Conservation (phyloP, 2,329 filamentous ascomycete genomes). For the Apiospora pterosperma region DNA sequence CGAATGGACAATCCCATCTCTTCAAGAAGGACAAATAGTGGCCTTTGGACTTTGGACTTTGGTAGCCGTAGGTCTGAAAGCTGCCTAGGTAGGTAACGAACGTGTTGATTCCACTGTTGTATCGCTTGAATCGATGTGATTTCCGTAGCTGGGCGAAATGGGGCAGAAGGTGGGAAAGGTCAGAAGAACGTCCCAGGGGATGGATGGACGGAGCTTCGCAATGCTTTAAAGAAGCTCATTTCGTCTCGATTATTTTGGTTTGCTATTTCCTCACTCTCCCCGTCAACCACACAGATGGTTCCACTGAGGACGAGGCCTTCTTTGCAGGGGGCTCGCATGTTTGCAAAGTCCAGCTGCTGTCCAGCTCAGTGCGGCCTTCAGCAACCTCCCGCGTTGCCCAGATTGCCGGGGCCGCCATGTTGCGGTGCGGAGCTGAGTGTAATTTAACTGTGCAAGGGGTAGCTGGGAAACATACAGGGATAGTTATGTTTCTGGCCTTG, state of each 20-base stretch:
- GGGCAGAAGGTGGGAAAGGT: slow-evolving; percentile 1
- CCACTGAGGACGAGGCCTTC: background rate
- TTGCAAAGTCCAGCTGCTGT: slow-evolving; percentile 10
- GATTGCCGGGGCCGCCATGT: slow-evolving; percentile 5
- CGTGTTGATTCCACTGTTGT: background rate
- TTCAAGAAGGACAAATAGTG: slow-evolving; percentile 8
- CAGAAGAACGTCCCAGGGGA: background rate
- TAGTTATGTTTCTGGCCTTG: background rate
- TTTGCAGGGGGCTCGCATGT: background rate
- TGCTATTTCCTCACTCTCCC: slow-evolving; percentile 17
- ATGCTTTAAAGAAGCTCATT: slow-evolving; percentile 22
- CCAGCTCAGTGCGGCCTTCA: slow-evolving; percentile 13
- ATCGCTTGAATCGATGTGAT: background rate
- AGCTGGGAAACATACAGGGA: slow-evolving; percentile 6
- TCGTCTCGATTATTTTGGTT: slow-evolving; percentile 18
- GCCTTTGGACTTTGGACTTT: background rate
- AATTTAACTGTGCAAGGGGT: slow-evolving; percentile 9
- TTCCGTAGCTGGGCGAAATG: background rate
- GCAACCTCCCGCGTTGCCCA: slow-evolving; percentile 4
- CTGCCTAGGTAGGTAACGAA: background rate
- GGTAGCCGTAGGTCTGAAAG: background rate
- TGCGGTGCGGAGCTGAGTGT: background rate
- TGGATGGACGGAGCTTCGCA: slow-evolving; percentile 4
- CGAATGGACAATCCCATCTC: slow-evolving; percentile 4
- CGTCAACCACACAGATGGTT: slow-evolving; percentile 12